These are phyloP conservation scores for Boletus patriciae DNA, from an alignment of 768 basidiomycete species.

Conservation along the genomic window DNA sequence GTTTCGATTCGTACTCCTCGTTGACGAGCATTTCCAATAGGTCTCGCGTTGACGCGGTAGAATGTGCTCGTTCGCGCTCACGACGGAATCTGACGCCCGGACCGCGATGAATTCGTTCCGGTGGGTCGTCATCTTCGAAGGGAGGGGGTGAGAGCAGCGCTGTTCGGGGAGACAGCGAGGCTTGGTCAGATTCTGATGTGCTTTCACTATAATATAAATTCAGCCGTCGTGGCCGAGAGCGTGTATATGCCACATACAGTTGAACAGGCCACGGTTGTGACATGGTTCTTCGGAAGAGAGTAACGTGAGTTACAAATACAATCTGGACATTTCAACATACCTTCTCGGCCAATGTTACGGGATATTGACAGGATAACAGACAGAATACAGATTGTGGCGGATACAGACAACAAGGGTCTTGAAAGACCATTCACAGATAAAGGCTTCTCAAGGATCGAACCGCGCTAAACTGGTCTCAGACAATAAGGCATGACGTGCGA, in stretches of 20 bases:
- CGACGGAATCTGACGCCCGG: slow-evolving; percentile 35
- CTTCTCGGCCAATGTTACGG: neutral
- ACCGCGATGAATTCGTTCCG: slow-evolving; percentile 23
- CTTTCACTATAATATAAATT: slow-evolving; percentile 10
- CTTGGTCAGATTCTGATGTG: slow-evolving; percentile 28
- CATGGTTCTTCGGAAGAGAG: slow-evolving; percentile 17
- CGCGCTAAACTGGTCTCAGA: slow-evolving; percentile 7
- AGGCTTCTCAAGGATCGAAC: slow-evolving; percentile 1
- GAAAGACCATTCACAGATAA: slow-evolving; percentile 12
- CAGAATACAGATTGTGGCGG: neutral
- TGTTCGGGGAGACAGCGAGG: slow-evolving; percentile 31
- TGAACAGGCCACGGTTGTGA: slow-evolving; percentile 25
- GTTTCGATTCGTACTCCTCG: slow-evolving; percentile 43
- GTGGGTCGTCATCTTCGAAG: slow-evolving; percentile 12
- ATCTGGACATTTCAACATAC: slow-evolving; percentile 4
- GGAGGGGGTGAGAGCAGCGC: slow-evolving; percentile 28
- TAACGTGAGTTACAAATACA: slow-evolving; percentile 8
- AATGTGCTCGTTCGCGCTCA: slow-evolving; percentile 36
- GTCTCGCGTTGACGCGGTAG: slow-evolving; percentile 29
- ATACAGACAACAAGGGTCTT: slow-evolving; percentile 1
- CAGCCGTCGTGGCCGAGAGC: neutral
- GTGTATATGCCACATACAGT: slow-evolving; percentile 20
- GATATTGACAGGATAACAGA: neutral
- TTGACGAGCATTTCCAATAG: slow-evolving; percentile 37
- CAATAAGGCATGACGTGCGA: slow-evolving; percentile 18